Base-by-base conservation (phyloP, 2,329 filamentous ascomycete species). In the Tolypocladium tropicale region DNA sequence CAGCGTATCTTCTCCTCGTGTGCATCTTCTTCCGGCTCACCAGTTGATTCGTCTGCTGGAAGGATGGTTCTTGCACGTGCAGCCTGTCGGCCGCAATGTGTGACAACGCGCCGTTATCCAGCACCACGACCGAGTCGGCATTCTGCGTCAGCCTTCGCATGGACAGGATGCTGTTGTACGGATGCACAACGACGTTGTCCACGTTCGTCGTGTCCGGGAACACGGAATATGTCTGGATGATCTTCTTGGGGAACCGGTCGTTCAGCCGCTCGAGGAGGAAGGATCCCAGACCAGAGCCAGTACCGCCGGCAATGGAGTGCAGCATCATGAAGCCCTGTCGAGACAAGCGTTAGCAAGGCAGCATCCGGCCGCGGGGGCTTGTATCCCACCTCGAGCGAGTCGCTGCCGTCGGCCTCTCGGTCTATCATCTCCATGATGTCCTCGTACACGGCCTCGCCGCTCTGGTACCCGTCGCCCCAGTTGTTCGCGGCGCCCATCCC, bases 371-470 rank as follows among this genome's bases (percentile, higher is more conserved):
- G 46, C 28, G 14, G 4, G 18, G 21, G 14, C 28, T 14, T 21
- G 46, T 28, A 33, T 33, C 70, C 39, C 70, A 88, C 88, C 78
- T 99, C 94, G 4, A 99, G 80, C 54, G 92, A 96, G 72, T 99
- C 94, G 70, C 93, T 97, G 34, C 95, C 95, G 72, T 99, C 94
- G 18, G 95, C 94, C 71, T 99, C 94, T 58, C 94, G 88, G 69
- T 99, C 94, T 67, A 99, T 96, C 91, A 99, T 99, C 71, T 99
- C 95, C 80, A 99, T 90, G 56, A 99, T 90, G 70, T 99, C 94
- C 72, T 99, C 94, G 64, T 93, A 90, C 23, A 99, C 90, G 49
- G 81, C 79, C 71, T 96, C 92, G 63, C 92, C 94, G 55, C 90
- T 92, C 62, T 94, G 86, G 74, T 99, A 99, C 51, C 94, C 94